phyloP scores from a whole-genome alignment of 2,329 filamentous ascomycete genomes.

The Colletotrichum euphorbiae region DNA sequence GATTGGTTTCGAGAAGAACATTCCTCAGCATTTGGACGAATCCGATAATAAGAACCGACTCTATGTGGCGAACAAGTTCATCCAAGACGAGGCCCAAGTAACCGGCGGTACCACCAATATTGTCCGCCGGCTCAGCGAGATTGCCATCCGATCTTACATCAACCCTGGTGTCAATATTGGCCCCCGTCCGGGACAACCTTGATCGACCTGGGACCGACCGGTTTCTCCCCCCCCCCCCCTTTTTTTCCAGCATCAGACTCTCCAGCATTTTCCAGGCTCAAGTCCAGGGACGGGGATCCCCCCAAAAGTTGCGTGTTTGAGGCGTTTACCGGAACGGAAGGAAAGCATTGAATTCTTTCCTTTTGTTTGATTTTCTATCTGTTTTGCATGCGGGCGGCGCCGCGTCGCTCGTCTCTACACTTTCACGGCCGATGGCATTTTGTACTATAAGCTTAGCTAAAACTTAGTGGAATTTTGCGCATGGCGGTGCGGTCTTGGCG shows the following conservation, averaged over 20 bases:
- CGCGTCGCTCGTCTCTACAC: slow-evolving; percentile 24
- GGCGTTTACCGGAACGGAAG: slow-evolving; percentile 31
- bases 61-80: slow-evolving; percentile 76
- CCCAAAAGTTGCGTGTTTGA: slow-evolving; percentile 7
- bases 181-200: slow-evolving; percentile 16
- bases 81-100: slow-evolving; percentile 71
- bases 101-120: slow-evolving; percentile 80
- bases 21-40: slow-evolving; percentile 73
- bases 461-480: slow-evolving; percentile 33
- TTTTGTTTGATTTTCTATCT: slow-evolving; percentile 18
- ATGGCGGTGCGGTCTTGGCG: slow-evolving; percentile 27
- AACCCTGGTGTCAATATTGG: slow-evolving; percentile 62
- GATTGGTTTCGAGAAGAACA: slow-evolving; percentile 66
- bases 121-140: slow-evolving; percentile 75
- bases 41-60: slow-evolving; percentile 74
- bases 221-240: slow-evolving; percentile 1
- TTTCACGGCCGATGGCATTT: slow-evolving; percentile 36
- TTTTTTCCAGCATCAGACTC: slow-evolving; percentile 23
- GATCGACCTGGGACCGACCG: neutral
- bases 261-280: slow-evolving; percentile 34
- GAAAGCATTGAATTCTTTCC: slow-evolving; percentile 30
- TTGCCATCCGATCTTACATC: slow-evolving; percentile 72
- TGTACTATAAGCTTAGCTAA: slow-evolving; percentile 31
- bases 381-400: slow-evolving; percentile 29
- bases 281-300: neutral